Evolutionary conservation across 345 rosid species (phyloP), one percentile per base, ranked within the genome.

Genomic region (Pistacia atlantica): DNA sequence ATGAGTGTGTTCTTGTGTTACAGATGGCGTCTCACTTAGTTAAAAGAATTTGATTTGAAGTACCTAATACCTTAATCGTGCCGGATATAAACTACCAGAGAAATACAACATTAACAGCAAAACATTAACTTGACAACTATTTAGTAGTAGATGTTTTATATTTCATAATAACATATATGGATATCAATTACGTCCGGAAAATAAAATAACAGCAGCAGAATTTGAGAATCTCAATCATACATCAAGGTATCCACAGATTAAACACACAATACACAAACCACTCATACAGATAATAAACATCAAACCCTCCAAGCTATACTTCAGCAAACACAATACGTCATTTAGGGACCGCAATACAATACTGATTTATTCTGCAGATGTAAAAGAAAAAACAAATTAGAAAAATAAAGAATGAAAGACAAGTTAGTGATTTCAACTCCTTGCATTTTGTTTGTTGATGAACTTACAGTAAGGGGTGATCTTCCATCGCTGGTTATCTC

Each of bases 401-500:
- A 35, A 61, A 42, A 22, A 14, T 28, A 54, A 20, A 65, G 18
- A 7, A 20, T 5, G 16, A 20, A 20, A 69, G 37, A 25, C 33
- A 66, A 8, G 35, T 45, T 35, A 22, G 12, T 16, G 25, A 16
- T 54, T 63, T 4, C 35, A 61, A 49, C 25, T 56, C 65, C 42
- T 66, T 28, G 68, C 11, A 28, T 61, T 51, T 48, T n/a, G 49
- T 31, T 5, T 75, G 49, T 62, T 67, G 52, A 68, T 73, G 78
- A 72, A 78, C 96, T 89, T 91, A 93, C 96, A 91, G 63, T 86
- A 79, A 51, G 89, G 92, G 49, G 54, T 72, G 55, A 91, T 89
- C 91, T 84, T 96, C 99, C 99, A 96, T 11, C 62, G 87, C 87
- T 96, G 97, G 85, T 92, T 93, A 13, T 90, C 93, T 65, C 98